Conservation (phyloP, 768 basidiomycete species). For the Leucosporidium creatinivorum region DNA sequence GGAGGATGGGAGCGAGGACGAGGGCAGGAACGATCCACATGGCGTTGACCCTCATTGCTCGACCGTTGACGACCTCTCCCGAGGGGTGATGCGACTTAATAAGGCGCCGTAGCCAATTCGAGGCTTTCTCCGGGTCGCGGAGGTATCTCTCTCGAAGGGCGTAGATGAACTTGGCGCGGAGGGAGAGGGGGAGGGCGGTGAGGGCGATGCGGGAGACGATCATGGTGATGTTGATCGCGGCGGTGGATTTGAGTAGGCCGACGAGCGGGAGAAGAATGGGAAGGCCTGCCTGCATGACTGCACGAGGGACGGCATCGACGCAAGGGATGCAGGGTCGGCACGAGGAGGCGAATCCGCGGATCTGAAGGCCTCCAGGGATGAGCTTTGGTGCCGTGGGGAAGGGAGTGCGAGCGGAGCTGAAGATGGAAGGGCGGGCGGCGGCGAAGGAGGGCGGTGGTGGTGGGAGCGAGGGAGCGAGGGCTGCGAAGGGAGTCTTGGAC, state of each 20-base stretch:
- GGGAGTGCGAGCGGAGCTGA: too few species aligned
- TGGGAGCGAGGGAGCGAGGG: too few species aligned
- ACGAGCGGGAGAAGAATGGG: constrained; percentile 24
- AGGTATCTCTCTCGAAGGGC: constrained; percentile 7
- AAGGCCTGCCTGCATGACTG: constrained; percentile 4
- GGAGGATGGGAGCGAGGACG: constrained; percentile 25
- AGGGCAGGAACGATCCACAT: constrained; percentile 18
- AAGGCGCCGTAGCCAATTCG: neutral
- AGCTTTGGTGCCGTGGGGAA: too few species aligned
- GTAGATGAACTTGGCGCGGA: constrained; percentile 19
- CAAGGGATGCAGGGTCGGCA: too few species aligned
- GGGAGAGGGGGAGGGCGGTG: constrained; percentile 31
- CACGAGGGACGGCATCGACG: neutral
- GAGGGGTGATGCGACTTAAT: neutral
- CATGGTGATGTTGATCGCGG: constrained; percentile 17
- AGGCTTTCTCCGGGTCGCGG: constrained; percentile 3
- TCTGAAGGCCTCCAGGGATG: too few species aligned
- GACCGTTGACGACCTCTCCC: neutral
- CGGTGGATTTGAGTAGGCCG: constrained; percentile 24
- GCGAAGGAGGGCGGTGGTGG: too few species aligned
- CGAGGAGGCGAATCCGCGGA: too few species aligned
- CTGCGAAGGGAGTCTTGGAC: too few species aligned
- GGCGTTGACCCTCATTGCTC: constrained; percentile 24
- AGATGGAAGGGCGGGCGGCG: too few species aligned
- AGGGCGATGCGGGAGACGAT: constrained; percentile 20